Conservation (phyloP, 2,329 filamentous ascomycete genomes). For the Aspergillus versicolor region DNA sequence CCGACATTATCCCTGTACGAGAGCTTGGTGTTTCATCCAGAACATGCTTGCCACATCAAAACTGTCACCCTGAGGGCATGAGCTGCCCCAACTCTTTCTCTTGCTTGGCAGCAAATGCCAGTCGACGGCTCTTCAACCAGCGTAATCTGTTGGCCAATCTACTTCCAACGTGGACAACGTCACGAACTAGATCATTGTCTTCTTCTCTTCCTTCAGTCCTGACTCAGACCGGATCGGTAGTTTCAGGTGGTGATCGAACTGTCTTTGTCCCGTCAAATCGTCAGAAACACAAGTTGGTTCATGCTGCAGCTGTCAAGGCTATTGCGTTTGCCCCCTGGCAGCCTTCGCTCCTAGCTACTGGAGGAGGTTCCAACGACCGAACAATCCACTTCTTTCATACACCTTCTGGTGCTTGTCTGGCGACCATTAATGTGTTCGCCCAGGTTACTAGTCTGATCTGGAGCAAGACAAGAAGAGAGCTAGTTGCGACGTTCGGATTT, state of each 20-base stretch:
- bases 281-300: conserved; percentile 71
- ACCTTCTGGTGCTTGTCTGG: conserved; percentile 75
- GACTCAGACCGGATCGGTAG: conserved; percentile 27
- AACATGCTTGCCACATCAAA: conserved; percentile 10
- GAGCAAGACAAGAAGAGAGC: conserved; percentile 81
- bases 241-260: conserved; percentile 37
- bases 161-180: conserved; percentile 28
- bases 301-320: conserved; percentile 90
- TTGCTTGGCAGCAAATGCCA: conserved; percentile 19
- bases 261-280: conserved; percentile 54
- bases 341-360: conserved; percentile 79
- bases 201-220: conserved; percentile 25
- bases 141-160: conserved; percentile 24
- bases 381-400: conserved; percentile 96
- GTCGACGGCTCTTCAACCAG: conserved; percentile 23
- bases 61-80: conserved; percentile 13
- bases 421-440: conserved; percentile 86
- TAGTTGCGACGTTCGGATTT: conserved; percentile 91
- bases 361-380: conserved; percentile 90
- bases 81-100: conserved; percentile 22
- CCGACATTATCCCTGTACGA: conserved; percentile 49
- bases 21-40: conserved; percentile 13
- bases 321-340: conserved; percentile 98
- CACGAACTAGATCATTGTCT: conserved; percentile 17
- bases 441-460: conserved; percentile 93